Evolutionary conservation across 441 rosid genomes (phyloP).

Genomic region (Pelargonium australe): DNA sequence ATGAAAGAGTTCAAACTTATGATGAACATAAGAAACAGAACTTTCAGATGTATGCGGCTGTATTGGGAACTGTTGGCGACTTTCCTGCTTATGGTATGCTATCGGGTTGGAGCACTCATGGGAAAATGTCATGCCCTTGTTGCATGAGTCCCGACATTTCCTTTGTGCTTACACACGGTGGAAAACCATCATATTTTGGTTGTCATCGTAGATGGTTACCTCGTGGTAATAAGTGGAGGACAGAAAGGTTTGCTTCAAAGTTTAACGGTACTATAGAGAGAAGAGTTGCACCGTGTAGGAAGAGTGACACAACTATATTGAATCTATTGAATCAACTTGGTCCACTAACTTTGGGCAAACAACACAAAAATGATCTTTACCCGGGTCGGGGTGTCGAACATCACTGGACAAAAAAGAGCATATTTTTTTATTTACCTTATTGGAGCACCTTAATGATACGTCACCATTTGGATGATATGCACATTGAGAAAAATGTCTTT

Average conservation of each 20-base stretch:
- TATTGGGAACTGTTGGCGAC: neutral
- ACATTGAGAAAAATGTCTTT: constrained; percentile 3
- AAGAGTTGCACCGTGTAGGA: too few relatives aligned
- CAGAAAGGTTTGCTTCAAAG: too few relatives aligned
- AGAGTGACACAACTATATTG: too few relatives aligned
- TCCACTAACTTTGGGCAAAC: neutral
- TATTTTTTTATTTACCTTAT: neutral
- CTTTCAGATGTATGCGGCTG: neutral
- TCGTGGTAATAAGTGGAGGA: neutral
- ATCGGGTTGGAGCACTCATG: constrained; percentile 8
- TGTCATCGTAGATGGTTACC: neutral
- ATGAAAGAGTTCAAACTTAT: neutral
- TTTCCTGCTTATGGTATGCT: constrained; percentile 6
- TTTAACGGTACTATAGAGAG: too few relatives aligned
- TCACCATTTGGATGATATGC: constrained; percentile 6
- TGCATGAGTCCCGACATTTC: neutral
- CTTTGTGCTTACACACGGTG: neutral
- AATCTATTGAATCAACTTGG: neutral
- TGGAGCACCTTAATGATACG: neutral
- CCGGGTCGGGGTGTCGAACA: neutral
- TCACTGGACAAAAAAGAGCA: constrained; percentile 3
- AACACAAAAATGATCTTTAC: neutral
- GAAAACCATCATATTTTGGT: neutral
- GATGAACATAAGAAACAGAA: neutral
- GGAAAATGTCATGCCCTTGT: neutral